phyloP scores from a whole-genome alignment of 176 grass and related monocot species.

The Puya raimondii region DNA sequence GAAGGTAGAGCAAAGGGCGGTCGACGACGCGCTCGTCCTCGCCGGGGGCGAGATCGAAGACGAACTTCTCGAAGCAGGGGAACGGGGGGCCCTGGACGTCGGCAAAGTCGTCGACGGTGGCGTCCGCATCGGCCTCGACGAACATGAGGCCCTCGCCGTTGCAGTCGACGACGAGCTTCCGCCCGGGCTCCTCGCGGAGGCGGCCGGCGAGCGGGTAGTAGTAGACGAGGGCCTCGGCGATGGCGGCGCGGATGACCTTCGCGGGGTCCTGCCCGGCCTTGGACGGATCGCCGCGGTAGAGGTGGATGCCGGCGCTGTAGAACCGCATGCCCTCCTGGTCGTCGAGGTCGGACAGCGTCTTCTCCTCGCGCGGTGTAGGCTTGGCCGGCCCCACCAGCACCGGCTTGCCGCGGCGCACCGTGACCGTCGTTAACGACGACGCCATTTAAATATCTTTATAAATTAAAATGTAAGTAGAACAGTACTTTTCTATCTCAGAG shows the following conservation, averaged over 20 bases:
- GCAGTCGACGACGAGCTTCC: conserved; percentile 65
- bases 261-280: conserved; percentile 31
- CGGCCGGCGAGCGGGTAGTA: conserved; percentile 70
- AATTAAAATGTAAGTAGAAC: too few relatives aligned
- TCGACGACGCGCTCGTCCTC: conserved; percentile 27
- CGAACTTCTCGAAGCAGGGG: conserved; percentile 46
- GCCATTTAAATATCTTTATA: background rate
- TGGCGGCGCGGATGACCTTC: conserved; percentile 36
- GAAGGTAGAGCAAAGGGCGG: conserved; percentile 41
- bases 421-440: conserved; percentile 25
- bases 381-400: conserved; percentile 31
- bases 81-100: conserved; percentile 50
- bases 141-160: conserved; percentile 52
- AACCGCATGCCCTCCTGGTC: conserved; percentile 48
- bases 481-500: too few relatives aligned
- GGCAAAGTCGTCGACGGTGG: conserved; percentile 37
- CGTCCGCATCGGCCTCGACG: conserved; percentile 53
- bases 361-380: conserved; percentile 40
- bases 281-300: conserved; percentile 33
- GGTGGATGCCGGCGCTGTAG: conserved; percentile 40
- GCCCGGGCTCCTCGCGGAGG: conserved; percentile 21
- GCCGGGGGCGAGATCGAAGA: conserved; percentile 25
- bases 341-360: conserved; percentile 55
- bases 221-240: conserved; percentile 45
- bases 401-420: conserved; percentile 31